Base-by-base conservation (phyloP, 1,284 basidiomycete species). In the Phaffia rhodozyma region DNA sequence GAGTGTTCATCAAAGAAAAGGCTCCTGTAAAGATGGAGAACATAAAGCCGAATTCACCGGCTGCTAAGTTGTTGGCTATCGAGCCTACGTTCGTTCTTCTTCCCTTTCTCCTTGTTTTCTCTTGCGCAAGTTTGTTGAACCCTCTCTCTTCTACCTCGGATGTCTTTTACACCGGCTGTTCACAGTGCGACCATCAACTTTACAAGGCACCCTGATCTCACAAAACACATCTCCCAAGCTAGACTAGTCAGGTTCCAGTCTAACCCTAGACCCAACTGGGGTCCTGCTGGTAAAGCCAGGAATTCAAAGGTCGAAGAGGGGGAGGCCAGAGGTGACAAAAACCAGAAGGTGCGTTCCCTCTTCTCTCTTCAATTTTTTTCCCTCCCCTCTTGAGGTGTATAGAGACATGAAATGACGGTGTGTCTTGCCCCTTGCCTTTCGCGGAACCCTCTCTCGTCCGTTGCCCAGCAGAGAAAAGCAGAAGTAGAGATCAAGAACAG, bases 221-320 rank as follows among this genome's bases (percentile, higher is more conserved):
- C 83, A 13, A 81, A 79, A 16, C 75, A 79, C 13, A 79, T 84
- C 5, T 81, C 81, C 18, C 82, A 83, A 63, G 79, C 86, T 60
- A 89, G 89, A 70, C 77, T 91, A 9, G 88, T 93, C 0, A 82
- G 89, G 57, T 97, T 97, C 76, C 94, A 96, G 76, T 81, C 84
- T 69, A 97, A 97, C 73, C 94, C 94, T 3, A 81, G 84, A 50
- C 82, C 86, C 2, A 83, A 96, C 72, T 98, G 94, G 94, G 94
- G 94, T 0, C 94, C 94, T 0, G 76, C 69, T 5, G 67, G 72
- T 0, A 65, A 72, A 60, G 73, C 74, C 0, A 72, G 70, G 55
- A 70, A 58, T 29, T 43, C 38, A 7, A 65, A 65, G 43, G 60
- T 23, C 23, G 50, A 49, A 27, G 51, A 38, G 18, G 51, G 51